phyloP scores from a whole-genome alignment of 2,329 filamentous ascomycete genomes.

The Keithomyces neogunnii region DNA sequence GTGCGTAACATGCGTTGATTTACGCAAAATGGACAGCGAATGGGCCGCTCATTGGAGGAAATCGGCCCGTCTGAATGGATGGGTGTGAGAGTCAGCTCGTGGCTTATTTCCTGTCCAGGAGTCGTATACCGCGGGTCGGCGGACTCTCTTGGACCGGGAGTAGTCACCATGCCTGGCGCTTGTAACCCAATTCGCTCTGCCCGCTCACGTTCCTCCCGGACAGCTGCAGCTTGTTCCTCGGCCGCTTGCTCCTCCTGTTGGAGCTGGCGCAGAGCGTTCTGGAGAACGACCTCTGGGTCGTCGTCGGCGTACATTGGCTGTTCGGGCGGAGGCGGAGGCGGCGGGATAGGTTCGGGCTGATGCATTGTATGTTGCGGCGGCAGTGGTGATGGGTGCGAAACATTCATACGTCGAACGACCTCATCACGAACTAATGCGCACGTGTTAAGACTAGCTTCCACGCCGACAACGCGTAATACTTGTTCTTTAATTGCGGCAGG shows the following conservation, averaged over 20 bases:
- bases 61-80: slow-evolving; percentile 42
- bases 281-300: slow-evolving; percentile 49
- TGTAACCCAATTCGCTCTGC: slow-evolving; percentile 30
- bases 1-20: slow-evolving; percentile 53
- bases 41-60: slow-evolving; percentile 37
- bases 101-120: slow-evolving; percentile 24
- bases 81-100: slow-evolving; percentile 44
- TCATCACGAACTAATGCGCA: slow-evolving; percentile 53
- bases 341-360: slow-evolving; percentile 14
- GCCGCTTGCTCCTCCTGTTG: slow-evolving; percentile 52
- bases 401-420: slow-evolving; percentile 33
- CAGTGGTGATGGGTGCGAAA: slow-evolving; percentile 12
- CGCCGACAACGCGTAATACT: slow-evolving; percentile 44
- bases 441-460: slow-evolving; percentile 43
- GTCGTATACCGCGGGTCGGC: slow-evolving; percentile 25
- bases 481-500: slow-evolving; percentile 51
- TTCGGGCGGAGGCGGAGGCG: slow-evolving; percentile 21
- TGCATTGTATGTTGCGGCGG: slow-evolving; percentile 11
- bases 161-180: slow-evolving; percentile 23
- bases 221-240: slow-evolving; percentile 47
- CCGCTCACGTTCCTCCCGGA: slow-evolving; percentile 43
- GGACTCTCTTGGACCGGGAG: slow-evolving; percentile 18
- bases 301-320: slow-evolving; percentile 39
- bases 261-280: slow-evolving; percentile 49
- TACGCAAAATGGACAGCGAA: slow-evolving; percentile 52